Percentiles rank a stretch among this genome's conserved stretches.
Conservation (phyloP, 352 stramenopile genomes). For the Phytophthora ohioensis region DNA sequence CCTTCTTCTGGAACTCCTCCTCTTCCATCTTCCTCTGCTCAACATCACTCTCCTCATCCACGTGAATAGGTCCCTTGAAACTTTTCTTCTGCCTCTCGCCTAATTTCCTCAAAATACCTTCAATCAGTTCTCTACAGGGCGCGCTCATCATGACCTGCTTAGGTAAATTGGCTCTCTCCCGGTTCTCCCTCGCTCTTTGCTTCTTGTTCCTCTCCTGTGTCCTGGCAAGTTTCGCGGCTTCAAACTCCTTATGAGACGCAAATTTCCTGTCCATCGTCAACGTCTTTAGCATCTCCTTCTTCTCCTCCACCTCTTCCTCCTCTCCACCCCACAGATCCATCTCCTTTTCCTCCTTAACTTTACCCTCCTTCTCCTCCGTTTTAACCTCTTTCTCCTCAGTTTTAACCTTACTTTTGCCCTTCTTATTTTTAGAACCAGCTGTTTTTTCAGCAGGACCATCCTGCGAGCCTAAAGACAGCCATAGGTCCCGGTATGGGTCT, state of each 20-base stretch:
- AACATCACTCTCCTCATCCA: conserved; percentile 4
- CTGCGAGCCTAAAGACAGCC: conserved; percentile 62
- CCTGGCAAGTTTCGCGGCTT: conserved; percentile 61
- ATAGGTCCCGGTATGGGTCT: conserved; percentile 96
- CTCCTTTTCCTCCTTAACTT: conserved; percentile 18
- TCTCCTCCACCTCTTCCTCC: conserved; percentile 14
- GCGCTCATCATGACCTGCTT: conserved; percentile 94
- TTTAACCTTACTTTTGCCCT: conserved; percentile 6
- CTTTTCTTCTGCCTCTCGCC: conserved; percentile 35
- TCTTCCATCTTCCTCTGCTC: conserved; percentile 27
- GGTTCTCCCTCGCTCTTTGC: conserved; percentile 89
- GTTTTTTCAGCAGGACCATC: neutral
- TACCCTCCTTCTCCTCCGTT: conserved; percentile 21
- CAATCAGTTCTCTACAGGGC: conserved; percentile 87
- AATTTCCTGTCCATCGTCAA: conserved; percentile 83
- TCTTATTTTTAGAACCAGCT: conserved; percentile 6
- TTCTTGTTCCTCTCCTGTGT: conserved; percentile 78
- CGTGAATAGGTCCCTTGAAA: neutral
- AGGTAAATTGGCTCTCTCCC: conserved; percentile 90
- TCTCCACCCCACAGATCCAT: conserved; percentile 54
- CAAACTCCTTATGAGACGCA: conserved; percentile 76
- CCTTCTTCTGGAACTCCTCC: conserved; percentile 23
- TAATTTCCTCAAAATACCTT: conserved; percentile 72
- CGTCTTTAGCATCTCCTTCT: conserved; percentile 29
- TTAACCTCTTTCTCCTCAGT: conserved; percentile 11